A percentile compares a stretch with the other conserved stretches of the same genome.
phyloP scores from a whole-genome alignment of 768 basidiomycete species.

The Russula earlei region DNA sequence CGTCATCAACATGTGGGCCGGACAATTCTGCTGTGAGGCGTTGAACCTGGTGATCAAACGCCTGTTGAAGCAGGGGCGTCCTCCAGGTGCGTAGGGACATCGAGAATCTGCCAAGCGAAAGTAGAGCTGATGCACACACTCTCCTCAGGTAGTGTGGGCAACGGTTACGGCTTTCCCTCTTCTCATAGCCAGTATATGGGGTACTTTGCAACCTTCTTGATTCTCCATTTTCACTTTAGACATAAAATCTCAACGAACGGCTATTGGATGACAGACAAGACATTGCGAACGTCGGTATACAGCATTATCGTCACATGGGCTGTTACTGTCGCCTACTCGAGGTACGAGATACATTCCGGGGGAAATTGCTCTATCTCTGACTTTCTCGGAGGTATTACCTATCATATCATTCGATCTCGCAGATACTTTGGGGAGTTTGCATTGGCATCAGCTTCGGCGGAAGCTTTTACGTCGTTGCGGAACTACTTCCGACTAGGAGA shows the following conservation, averaged over 20 bases:
- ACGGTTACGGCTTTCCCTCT: conserved; percentile 81
- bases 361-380: neutral
- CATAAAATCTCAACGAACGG: conserved; percentile 57
- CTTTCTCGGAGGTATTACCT: conserved; percentile 45
- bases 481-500: conserved; percentile 44
- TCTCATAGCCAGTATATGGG: conserved; percentile 90
- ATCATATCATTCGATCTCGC: conserved; percentile 62
- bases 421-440: conserved; percentile 65
- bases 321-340: conserved; percentile 63
- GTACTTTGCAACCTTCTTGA: conserved; percentile 69
- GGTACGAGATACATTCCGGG: conserved; percentile 34
- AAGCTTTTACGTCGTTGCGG: conserved; percentile 44
- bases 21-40: conserved; percentile 63
- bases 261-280: conserved; percentile 38
- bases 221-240: conserved; percentile 62
- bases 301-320: conserved; percentile 46
- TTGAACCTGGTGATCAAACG: conserved; percentile 64
- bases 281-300: conserved; percentile 42
- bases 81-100: conserved; percentile 40
- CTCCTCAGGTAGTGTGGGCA: conserved; percentile 45
- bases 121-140: neutral
- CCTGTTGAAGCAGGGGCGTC: conserved; percentile 57
- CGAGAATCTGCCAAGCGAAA: neutral
- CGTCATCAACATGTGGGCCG: conserved; percentile 78
- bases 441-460: conserved; percentile 53